Conservation (phyloP, 768 basidiomycete genomes). For the Tylopilus sp. region DNA sequence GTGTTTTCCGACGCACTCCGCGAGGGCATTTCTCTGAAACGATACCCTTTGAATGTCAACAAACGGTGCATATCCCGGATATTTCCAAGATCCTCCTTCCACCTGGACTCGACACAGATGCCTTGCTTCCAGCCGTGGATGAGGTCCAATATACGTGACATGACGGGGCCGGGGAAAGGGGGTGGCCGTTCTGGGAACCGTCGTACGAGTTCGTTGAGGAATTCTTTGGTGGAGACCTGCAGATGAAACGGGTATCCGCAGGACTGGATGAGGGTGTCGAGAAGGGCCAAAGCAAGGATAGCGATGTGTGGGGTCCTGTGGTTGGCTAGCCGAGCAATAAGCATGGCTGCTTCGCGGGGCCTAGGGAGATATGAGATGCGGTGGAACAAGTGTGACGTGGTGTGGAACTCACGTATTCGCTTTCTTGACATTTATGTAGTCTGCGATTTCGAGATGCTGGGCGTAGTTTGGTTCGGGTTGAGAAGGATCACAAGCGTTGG, state of each 20-base stretch:
- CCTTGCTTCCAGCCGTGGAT: conserved; percentile 95
- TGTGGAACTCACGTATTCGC: conserved; percentile 76
- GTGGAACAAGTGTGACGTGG: not conserved
- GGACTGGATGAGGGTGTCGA: conserved; percentile 89
- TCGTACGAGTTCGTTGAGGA: conserved; percentile 95
- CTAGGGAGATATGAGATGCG: conserved; percentile 36
- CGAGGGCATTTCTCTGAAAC: conserved; percentile 55
- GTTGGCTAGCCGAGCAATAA: conserved; percentile 79
- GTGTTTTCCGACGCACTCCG: conserved; percentile 15
- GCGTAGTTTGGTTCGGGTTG: conserved; percentile 90
- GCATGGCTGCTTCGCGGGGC: conserved; percentile 89
- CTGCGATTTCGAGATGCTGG: conserved; percentile 89
- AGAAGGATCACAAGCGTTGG: conserved; percentile 83
- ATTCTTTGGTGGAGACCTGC: conserved; percentile 96
- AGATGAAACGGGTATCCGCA: conserved; percentile 98
- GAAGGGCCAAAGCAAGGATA: conserved; percentile 77
- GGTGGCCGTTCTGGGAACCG: conserved; percentile 98
- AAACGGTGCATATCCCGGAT: conserved; percentile 97
- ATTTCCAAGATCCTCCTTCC: conserved; percentile 95
- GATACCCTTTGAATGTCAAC: conserved; percentile 89
- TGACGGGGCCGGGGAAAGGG: conserved; percentile 90
- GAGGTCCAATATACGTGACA: conserved; percentile 90
- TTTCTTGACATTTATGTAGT: conserved; percentile 91
- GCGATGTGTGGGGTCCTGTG: conserved; percentile 91
- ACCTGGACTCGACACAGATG: conserved; percentile 83